Evolutionary conservation across 1,284 basidiomycete species (phyloP).

Genomic region (Pyrrhoderma lamaoense): DNA sequence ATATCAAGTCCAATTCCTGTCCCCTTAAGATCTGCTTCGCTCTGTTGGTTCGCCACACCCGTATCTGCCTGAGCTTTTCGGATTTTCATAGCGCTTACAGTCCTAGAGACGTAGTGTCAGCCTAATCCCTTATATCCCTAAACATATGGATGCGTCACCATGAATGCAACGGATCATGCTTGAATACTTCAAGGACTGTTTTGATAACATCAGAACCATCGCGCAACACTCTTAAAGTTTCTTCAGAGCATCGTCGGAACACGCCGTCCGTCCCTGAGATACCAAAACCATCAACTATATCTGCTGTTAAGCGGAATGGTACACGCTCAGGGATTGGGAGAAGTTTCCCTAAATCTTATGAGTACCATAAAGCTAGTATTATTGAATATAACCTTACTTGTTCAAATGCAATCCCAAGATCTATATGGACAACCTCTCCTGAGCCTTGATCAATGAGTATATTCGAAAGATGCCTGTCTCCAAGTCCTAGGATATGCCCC

Average conservation of each 20-base stretch:
- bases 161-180: constrained; percentile 89
- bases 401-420: constrained; percentile 95
- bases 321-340: constrained; percentile 83
- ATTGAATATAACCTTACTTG: constrained; percentile 47
- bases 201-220: constrained; percentile 82
- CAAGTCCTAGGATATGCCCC: constrained; percentile 87
- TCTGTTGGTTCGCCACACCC: constrained; percentile 14
- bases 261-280: constrained; percentile 88
- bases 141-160: constrained; percentile 62
- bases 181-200: constrained; percentile 96
- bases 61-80: constrained; percentile 43
- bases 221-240: constrained; percentile 86
- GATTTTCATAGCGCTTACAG: constrained; percentile 65
- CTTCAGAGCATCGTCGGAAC: constrained; percentile 91
- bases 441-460: constrained; percentile 81
- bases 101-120: constrained; percentile 37
- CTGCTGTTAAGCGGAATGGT: constrained; percentile 91
- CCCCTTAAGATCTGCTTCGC: constrained; percentile 24
- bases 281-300: constrained; percentile 93
- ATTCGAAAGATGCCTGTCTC: constrained; percentile 90
- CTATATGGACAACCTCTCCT: constrained; percentile 92
- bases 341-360: constrained; percentile 86
- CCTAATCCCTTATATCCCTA: too few species aligned
- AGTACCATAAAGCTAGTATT: too few species aligned
- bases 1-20: constrained; percentile 50